phyloP scores from a whole-genome alignment of 805 yeast genomes.

The Lipomyces yamadae region DNA sequence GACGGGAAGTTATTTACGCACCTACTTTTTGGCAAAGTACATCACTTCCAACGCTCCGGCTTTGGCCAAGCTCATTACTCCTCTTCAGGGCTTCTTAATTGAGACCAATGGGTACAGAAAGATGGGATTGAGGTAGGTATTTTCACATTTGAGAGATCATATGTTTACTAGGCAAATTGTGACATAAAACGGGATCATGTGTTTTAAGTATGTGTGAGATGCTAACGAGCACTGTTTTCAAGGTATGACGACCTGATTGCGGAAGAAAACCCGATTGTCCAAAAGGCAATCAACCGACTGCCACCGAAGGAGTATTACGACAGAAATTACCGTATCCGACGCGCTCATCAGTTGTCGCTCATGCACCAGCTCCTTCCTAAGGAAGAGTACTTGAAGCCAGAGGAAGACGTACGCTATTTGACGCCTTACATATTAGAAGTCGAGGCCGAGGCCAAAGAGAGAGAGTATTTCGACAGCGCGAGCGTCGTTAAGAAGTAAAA shows the following conservation, averaged over 20 bases:
- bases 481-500: conserved; percentile 43
- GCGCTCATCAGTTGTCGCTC: conserved; percentile 87
- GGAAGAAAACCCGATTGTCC: conserved; percentile 86
- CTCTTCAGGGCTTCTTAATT: conserved; percentile 76
- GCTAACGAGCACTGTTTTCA: neutral
- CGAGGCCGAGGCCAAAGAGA: conserved; percentile 89
- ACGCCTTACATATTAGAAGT: conserved; percentile 90
- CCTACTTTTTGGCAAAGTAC: conserved; percentile 26
- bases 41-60: conserved; percentile 58
- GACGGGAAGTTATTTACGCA: conserved; percentile 35
- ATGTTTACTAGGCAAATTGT: neutral
- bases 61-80: conserved; percentile 74
- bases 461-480: conserved; percentile 84
- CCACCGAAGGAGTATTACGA: conserved; percentile 85
- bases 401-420: conserved; percentile 81
- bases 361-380: conserved; percentile 85
- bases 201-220: neutral
- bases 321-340: conserved; percentile 87
- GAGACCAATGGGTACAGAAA: conserved; percentile 90
- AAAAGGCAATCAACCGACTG: conserved; percentile 85
- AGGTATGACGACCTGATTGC: conserved; percentile 82
- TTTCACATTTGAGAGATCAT: too few species aligned
- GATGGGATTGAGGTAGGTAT: conserved; percentile 68
- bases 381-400: conserved; percentile 74
- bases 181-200: neutral